A percentile compares a stretch with the other conserved stretches of the same genome.
Evolutionary conservation across 768 basidiomycete species (phyloP).

Genomic region (Amanita molliuscula): DNA sequence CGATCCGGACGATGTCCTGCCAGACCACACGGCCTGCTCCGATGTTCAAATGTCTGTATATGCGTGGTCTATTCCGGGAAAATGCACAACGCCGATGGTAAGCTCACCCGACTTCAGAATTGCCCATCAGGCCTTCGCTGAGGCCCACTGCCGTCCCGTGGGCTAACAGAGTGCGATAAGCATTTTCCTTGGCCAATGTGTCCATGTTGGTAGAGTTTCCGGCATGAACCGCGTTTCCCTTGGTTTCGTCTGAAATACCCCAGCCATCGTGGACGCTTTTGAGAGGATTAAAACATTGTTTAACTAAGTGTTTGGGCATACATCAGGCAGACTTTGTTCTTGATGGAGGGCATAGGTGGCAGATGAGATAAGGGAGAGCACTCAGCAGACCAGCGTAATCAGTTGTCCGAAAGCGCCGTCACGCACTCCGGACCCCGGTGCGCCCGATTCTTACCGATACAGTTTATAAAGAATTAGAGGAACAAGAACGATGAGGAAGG

Average conservation of each 20-base stretch:
- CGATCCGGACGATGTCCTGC: conserved; percentile 97
- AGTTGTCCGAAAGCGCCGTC: no score
- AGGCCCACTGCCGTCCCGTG: conserved; percentile 91
- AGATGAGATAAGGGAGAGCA: not conserved
- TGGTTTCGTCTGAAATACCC: conserved; percentile 64
- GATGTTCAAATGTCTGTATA: conserved; percentile 50
- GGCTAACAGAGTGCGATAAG: conserved; percentile 63
- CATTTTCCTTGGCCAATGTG: conserved; percentile 66
- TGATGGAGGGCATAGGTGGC: conserved; percentile 28
- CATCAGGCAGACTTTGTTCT: conserved; percentile 92
- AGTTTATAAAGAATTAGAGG: no score
- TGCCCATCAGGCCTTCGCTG: conserved; percentile 93
- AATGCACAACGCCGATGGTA: no score
- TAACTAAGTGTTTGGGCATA: conserved; percentile 23
- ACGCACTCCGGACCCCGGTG: no score
- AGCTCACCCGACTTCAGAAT: conserved; percentile 67
- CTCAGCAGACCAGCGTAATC: no score
- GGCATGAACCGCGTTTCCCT: conserved; percentile 85
- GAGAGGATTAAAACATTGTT: not conserved
- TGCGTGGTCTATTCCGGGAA: no score
- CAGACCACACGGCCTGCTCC: conserved; percentile 93
- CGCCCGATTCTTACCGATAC: no score
- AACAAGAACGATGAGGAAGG: no score
- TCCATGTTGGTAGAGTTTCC: conserved; percentile 87
- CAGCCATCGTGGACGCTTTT: conserved; percentile 90